Conservation (phyloP, 2,329 filamentous ascomycete genomes). For the Alternaria sp. region DNA sequence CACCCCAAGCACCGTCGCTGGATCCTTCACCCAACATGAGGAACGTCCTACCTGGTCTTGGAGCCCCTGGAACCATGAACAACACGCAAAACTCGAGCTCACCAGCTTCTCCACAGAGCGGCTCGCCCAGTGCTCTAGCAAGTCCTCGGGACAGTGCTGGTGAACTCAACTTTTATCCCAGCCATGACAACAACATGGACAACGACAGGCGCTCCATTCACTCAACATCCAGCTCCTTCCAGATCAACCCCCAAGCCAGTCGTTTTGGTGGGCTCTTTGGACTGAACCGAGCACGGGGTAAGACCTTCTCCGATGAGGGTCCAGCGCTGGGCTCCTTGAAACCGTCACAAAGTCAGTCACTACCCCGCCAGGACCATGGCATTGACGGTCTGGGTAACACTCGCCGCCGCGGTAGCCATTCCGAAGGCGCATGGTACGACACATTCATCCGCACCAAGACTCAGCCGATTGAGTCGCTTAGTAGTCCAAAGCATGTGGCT, state of each 20-base stretch:
- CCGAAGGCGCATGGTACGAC: slow-evolving; percentile 64
- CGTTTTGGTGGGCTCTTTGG: slow-evolving; percentile 67
- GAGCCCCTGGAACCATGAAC: slow-evolving; percentile 48
- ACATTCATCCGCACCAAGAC: slow-evolving; percentile 50
- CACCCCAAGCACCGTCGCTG: slow-evolving; percentile 29
- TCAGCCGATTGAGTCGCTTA: slow-evolving; percentile 39
- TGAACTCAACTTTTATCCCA: slow-evolving; percentile 50
- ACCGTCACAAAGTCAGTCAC: slow-evolving; percentile 75
- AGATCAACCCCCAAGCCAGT: slow-evolving; percentile 55
- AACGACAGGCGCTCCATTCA: slow-evolving; percentile 55
- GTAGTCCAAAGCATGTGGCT: slow-evolving; percentile 46
- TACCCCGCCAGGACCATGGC: slow-evolving; percentile 65
- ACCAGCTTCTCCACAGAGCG: slow-evolving; percentile 51
- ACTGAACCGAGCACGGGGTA: slow-evolving; percentile 66
- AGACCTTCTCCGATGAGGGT: slow-evolving; percentile 66
- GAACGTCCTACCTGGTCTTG: slow-evolving; percentile 50
- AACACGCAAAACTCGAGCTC: slow-evolving; percentile 49
- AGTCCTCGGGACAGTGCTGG: slow-evolving; percentile 56
- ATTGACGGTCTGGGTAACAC: slow-evolving; percentile 58
- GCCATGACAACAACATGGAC: slow-evolving; percentile 51
- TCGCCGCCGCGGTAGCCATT: slow-evolving; percentile 62
- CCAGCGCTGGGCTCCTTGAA: slow-evolving; percentile 73
- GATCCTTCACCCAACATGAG: slow-evolving; percentile 41
- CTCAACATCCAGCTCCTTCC: slow-evolving; percentile 57
- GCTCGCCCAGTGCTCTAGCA: slow-evolving; percentile 54